A percentile compares a stretch with the other conserved stretches of the same genome.
phyloP scores from a whole-genome alignment of 2,329 filamentous ascomycete species.

The Dissoconium aciculare region DNA sequence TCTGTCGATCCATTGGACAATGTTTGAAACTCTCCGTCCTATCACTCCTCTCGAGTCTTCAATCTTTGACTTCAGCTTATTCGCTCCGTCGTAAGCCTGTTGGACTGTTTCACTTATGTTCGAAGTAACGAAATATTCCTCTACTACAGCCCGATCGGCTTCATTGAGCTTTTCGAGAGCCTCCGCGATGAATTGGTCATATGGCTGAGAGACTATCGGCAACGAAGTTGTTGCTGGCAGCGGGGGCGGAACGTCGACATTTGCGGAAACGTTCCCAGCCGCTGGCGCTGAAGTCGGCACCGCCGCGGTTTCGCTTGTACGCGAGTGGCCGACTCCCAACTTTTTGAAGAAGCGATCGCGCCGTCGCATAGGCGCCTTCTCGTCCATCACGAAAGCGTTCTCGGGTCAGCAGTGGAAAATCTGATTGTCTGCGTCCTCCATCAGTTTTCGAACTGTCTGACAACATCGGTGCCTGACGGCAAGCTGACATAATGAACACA shows the following conservation, averaged over 20 bases:
- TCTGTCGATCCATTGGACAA: slow-evolving; percentile 1
- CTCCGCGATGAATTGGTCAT: neutral
- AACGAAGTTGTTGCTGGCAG: neutral
- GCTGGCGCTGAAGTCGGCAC: neutral
- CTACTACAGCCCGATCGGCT: neutral
- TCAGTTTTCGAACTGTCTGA: too few relatives aligned
- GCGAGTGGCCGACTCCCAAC: neutral
- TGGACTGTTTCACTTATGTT: neutral
- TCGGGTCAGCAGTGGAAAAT: too few relatives aligned
- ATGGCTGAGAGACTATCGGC: neutral
- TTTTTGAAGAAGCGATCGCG: neutral
- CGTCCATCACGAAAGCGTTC: too few relatives aligned
- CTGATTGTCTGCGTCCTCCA: too few relatives aligned
- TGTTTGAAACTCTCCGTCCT: neutral
- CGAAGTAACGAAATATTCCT: neutral
- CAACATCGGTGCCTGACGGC: too few relatives aligned
- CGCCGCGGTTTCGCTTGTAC: neutral
- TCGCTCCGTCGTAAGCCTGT: neutral
- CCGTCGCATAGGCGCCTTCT: too few relatives aligned
- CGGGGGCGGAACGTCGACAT: too few relatives aligned
- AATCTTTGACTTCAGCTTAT: neutral
- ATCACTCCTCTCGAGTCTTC: neutral
- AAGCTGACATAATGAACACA: too few relatives aligned
- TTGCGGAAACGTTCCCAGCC: neutral
- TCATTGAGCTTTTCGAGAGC: neutral